phyloP scores from a whole-genome alignment of 106 monocot species.

The Phalaenopsis equestris region DNA sequence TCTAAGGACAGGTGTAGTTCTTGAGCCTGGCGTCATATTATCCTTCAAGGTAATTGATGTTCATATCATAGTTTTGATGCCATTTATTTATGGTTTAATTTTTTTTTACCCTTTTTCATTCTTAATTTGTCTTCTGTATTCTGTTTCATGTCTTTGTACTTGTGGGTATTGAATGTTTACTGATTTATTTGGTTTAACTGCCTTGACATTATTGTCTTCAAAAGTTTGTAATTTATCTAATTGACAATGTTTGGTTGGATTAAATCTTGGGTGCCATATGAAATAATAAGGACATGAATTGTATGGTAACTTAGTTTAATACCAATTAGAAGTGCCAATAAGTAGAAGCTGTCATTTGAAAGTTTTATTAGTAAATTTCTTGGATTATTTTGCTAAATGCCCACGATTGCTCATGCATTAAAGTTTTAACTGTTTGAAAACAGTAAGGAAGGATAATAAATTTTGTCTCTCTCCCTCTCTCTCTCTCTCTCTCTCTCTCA shows the following conservation, averaged over 20 bases:
- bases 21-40: constrained; percentile 87
- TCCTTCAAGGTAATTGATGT: constrained; percentile 76
- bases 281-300: not conserved
- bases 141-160: not conserved
- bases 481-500: too few species aligned
- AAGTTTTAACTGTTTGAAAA: too few species aligned
- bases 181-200: not conserved
- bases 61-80: not conserved
- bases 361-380: not conserved
- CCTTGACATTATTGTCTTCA: not conserved
- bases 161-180: not conserved
- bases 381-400: not conserved
- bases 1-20: constrained; percentile 53
- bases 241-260: not conserved
- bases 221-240: not conserved
- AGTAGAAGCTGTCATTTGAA: not conserved
- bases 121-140: not conserved
- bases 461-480: too few species aligned
- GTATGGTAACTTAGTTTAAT: not conserved
- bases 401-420: not conserved
- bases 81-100: not conserved
- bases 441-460: too few species aligned
- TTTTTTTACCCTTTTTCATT: not conserved
- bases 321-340: not conserved
- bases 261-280: not conserved